Conservation (phyloP, 1,284 basidiomycete species). For the Microbotryum silenes-acaulis region DNA sequence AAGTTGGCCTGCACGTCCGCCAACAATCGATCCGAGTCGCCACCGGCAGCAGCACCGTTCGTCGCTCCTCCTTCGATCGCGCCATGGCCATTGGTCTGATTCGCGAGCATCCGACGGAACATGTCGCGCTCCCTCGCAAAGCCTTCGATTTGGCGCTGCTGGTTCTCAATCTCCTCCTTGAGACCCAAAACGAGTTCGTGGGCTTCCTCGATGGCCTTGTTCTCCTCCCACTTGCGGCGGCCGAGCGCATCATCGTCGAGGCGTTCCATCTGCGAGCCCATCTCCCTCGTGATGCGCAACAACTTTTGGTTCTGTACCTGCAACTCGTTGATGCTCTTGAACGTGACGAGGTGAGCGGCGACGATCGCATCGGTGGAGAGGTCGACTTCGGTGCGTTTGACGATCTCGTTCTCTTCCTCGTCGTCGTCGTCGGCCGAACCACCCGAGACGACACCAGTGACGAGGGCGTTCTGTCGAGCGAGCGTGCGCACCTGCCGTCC, state of each 20-base stretch:
- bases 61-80: slow-evolving; percentile 40
- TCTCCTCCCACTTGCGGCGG: slow-evolving; percentile 45
- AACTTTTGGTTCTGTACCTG: slow-evolving; percentile 87
- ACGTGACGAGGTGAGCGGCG: slow-evolving; percentile 80
- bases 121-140: slow-evolving; percentile 82
- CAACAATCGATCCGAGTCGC: slow-evolving; percentile 41
- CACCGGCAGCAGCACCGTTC: slow-evolving; percentile 36
- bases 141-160: slow-evolving; percentile 64
- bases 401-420: slow-evolving; percentile 41
- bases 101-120: slow-evolving; percentile 61
- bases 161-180: slow-evolving; percentile 61
- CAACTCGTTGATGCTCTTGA: slow-evolving; percentile 67
- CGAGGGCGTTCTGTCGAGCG: slow-evolving; percentile 66
- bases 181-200: slow-evolving; percentile 75
- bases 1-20: slow-evolving; percentile 65
- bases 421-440: slow-evolving; percentile 49
- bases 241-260: slow-evolving; percentile 36
- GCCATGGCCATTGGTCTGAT: slow-evolving; percentile 23
- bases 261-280: slow-evolving; percentile 39
- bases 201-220: slow-evolving; percentile 74
- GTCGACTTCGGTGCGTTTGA: slow-evolving; percentile 46
- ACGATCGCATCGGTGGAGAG: slow-evolving; percentile 64
- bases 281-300: slow-evolving; percentile 69
- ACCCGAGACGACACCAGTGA: slow-evolving; percentile 63
- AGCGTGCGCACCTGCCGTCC: slow-evolving; percentile 75